Percentiles rank a stretch among this genome's conserved stretches.
phyloP scores from a whole-genome alignment of 768 basidiomycete species.

The Mycena crocata region DNA sequence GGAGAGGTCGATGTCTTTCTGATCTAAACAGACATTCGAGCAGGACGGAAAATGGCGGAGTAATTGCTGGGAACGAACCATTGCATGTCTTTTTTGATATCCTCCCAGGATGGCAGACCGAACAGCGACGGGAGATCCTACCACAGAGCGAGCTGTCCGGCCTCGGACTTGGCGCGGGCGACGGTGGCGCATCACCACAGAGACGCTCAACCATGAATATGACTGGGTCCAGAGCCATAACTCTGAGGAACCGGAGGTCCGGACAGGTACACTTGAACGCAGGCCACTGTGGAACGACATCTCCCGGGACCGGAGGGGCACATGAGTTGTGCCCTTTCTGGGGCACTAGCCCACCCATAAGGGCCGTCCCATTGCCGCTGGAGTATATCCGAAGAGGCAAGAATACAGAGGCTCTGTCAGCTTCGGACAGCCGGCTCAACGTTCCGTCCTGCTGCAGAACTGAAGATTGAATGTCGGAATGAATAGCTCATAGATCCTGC shows the following conservation, averaged over 20 bases:
- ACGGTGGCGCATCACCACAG: not conserved
- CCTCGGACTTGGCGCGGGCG: not conserved
- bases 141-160: not conserved
- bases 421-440: not conserved
- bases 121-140: not conserved
- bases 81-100: not conserved
- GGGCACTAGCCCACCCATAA: not conserved
- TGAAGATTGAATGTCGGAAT: not conserved
- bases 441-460: not conserved
- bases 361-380: not conserved
- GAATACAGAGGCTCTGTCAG: constrained; percentile 7
- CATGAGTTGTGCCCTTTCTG: too few relatives aligned
- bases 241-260: not conserved
- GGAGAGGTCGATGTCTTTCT: too few relatives aligned
- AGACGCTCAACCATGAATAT: not conserved
- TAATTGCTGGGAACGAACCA: not conserved
- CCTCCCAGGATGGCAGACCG: not conserved
- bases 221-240: not conserved
- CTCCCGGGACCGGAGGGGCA: too few relatives aligned
- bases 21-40: too few relatives aligned
- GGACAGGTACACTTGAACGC: not conserved
- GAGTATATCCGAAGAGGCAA: not conserved
- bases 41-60: too few relatives aligned
- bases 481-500: not conserved
- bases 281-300: not conserved